phyloP scores from a whole-genome alignment of 163 green algal genomes.

The Chlorella variabilis region DNA sequence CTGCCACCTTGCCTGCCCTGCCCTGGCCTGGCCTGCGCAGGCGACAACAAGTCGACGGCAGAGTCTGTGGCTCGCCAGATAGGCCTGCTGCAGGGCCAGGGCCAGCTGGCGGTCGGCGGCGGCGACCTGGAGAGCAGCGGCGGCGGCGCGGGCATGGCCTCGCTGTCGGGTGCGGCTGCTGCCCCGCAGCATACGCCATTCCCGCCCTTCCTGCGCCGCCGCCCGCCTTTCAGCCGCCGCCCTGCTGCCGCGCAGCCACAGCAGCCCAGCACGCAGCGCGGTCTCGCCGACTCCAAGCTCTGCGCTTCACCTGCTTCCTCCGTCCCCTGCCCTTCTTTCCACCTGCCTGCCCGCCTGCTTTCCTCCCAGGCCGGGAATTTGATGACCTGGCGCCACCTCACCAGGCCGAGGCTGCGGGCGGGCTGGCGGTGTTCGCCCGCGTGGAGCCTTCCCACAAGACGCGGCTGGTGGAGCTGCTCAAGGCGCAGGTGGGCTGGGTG shows the following conservation, averaged over 20 bases:
- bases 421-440: slow-evolving; percentile 76
- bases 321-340: background rate
- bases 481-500: slow-evolving; percentile 50
- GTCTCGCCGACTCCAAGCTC: background rate
- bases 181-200: no score
- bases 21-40: slow-evolving; percentile 37
- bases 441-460: slow-evolving; percentile 95
- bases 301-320: background rate
- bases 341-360: background rate
- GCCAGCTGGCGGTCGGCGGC: background rate
- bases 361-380: slow-evolving; percentile 78
- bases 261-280: no score
- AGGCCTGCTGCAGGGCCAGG: slow-evolving; percentile 37
- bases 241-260: no score
- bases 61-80: slow-evolving; percentile 70
- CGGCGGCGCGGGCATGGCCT: background rate
- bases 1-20: background rate
- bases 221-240: no score
- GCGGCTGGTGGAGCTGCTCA: slow-evolving; percentile 85
- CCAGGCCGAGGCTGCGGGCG: slow-evolving; percentile 54
- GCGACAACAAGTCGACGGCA: slow-evolving; percentile 81
- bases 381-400: slow-evolving; percentile 68
- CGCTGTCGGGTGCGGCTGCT: background rate
- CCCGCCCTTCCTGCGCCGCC: background rate
- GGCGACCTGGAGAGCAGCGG: background rate